Evolutionary conservation across 768 basidiomycete genomes (phyloP).

Genomic region (Boletus sp.): DNA sequence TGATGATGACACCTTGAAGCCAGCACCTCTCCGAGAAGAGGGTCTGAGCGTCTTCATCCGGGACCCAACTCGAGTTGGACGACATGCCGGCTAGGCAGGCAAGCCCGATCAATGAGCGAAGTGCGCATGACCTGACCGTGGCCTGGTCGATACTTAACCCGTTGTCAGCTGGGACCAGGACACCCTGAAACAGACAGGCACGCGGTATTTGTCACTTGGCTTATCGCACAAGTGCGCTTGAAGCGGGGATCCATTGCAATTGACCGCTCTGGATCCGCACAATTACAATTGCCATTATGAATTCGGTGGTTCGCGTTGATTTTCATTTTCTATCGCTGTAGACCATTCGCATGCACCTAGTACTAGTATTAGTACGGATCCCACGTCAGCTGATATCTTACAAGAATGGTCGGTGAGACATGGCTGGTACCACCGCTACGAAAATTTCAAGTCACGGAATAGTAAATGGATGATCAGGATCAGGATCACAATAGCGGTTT

Average conservation of each 20-base stretch:
- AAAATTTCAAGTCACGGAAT: not conserved
- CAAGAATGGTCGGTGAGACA: too few relatives aligned
- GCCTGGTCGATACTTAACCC: not conserved
- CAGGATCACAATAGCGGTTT: not conserved
- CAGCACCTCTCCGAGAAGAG: slow-evolving; percentile 18
- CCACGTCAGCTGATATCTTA: too few relatives aligned
- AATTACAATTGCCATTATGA: too few relatives aligned
- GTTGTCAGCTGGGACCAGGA: not conserved
- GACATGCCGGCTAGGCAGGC: slow-evolving; percentile 6
- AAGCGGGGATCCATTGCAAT: too few relatives aligned
- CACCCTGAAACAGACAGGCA: not conserved
- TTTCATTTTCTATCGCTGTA: too few relatives aligned
- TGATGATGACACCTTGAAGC: slow-evolving; percentile 17
- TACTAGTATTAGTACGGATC: too few relatives aligned
- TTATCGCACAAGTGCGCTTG: not conserved
- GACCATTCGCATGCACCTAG: too few relatives aligned
- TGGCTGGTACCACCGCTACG: too few relatives aligned
- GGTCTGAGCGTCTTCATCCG: slow-evolving; percentile 5
- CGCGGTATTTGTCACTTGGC: not conserved
- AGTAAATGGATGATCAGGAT: not conserved
- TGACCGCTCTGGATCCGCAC: too few relatives aligned
- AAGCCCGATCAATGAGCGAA: not conserved
- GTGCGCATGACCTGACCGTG: not conserved
- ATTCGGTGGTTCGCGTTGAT: too few relatives aligned
- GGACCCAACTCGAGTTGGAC: slow-evolving; percentile 18